phyloP scores from a whole-genome alignment of 257 asterid genomes.

The Gentiana dahurica region DNA sequence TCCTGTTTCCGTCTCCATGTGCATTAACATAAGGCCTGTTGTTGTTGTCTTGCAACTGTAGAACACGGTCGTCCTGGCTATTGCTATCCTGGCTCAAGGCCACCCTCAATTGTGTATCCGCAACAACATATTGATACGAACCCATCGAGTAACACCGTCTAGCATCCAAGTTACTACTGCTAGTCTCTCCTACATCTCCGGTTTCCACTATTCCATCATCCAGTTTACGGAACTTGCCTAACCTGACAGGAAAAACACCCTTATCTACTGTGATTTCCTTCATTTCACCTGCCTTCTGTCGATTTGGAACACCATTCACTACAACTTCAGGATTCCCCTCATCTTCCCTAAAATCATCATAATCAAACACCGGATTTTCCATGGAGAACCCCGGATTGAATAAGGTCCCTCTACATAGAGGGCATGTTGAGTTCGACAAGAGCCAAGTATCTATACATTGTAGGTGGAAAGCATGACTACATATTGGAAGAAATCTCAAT shows the following conservation, averaged over 20 bases:
- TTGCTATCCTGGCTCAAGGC: slow-evolving; percentile 40
- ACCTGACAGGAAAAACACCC: slow-evolving; percentile 61
- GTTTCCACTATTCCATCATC: slow-evolving; percentile 23
- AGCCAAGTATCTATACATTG: slow-evolving; percentile 93
- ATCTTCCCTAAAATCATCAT: slow-evolving; percentile 54
- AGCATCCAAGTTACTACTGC: slow-evolving; percentile 80
- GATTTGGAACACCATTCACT: slow-evolving; percentile 27
- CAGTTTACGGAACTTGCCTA: slow-evolving; percentile 50
- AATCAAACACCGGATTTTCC: slow-evolving; percentile 73
- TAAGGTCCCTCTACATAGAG: slow-evolving; percentile 79
- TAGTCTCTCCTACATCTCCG: slow-evolving; percentile 48
- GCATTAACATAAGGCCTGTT: slow-evolving; percentile 15
- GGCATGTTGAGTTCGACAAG: slow-evolving; percentile 82
- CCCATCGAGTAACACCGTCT: slow-evolving; percentile 93
- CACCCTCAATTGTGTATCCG: slow-evolving; percentile 62
- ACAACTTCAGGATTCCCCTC: slow-evolving; percentile 32
- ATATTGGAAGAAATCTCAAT: slow-evolving; percentile 72
- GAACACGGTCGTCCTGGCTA: slow-evolving; percentile 13
- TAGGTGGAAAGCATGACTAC: slow-evolving; percentile 94
- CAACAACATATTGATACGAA: slow-evolving; percentile 84
- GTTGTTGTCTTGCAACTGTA: slow-evolving; percentile 18
- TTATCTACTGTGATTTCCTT: slow-evolving; percentile 42
- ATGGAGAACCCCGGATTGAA: slow-evolving; percentile 65
- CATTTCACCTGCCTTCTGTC: slow-evolving; percentile 46
- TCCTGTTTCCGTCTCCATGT: slow-evolving; percentile 59